phyloP scores from a whole-genome alignment of 768 basidiomycete species.

The Paxillus ammoniavirescens region DNA sequence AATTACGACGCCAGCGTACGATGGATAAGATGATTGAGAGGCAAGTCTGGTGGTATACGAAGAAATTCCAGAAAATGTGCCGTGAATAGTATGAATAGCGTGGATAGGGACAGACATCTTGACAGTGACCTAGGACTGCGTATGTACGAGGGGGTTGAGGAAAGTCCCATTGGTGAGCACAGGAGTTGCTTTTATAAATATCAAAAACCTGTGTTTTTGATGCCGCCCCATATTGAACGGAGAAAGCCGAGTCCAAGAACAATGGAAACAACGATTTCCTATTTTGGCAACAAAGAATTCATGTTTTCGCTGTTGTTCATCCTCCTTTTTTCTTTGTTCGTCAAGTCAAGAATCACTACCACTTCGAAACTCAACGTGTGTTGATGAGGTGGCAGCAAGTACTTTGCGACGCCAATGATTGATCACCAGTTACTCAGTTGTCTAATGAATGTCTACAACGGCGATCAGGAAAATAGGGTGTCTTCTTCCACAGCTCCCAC shows the following conservation, averaged over 20 bases:
- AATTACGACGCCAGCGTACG: conserved; percentile 28
- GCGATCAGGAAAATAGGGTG: neutral
- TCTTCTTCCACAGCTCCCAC: no score
- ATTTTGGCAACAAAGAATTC: conserved; percentile 19
- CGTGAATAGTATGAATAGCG: conserved; percentile 31
- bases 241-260: conserved; percentile 15
- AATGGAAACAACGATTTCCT: conserved; percentile 12
- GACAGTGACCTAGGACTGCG: conserved; percentile 13
- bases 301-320: conserved; percentile 9
- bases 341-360: neutral
- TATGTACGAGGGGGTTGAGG: neutral
- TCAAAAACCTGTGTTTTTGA: neutral
- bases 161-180: neutral
- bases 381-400: neutral
- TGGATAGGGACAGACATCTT: conserved; percentile 27
- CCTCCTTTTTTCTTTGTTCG: conserved; percentile 11
- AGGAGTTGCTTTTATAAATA: conserved; percentile 4
- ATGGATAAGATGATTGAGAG: conserved; percentile 6
- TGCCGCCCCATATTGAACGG: neutral
- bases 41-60: conserved; percentile 20
- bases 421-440: neutral
- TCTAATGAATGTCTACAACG: neutral
- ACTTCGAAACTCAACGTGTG: neutral
- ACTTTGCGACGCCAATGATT: neutral
- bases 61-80: conserved; percentile 29